Conservation (phyloP, 148 eudicot genomes). For the Heliamphora exappendiculata region DNA sequence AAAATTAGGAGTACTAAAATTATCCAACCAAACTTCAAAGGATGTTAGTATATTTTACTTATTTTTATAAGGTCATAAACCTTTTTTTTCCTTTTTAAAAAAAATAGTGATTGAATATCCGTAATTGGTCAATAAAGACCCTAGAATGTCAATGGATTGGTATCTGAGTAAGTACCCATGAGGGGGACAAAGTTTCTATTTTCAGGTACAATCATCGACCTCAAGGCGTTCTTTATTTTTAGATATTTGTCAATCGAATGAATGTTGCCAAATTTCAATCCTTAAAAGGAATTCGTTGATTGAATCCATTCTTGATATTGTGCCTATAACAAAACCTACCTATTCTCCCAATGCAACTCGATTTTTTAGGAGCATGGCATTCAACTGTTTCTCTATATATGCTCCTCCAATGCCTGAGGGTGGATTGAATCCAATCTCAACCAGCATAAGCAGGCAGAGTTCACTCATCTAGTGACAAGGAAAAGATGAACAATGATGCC, state of each 20-base stretch:
- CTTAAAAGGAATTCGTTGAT: not conserved
- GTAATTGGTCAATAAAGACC: too few relatives aligned
- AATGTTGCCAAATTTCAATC: not conserved
- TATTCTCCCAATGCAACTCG: not conserved
- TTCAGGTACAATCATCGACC: too few relatives aligned
- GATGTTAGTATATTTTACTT: too few relatives aligned
- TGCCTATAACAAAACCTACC: not conserved
- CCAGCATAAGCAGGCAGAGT: not conserved
- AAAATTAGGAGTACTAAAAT: too few relatives aligned
- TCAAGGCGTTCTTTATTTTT: not conserved
- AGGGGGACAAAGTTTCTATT: too few relatives aligned
- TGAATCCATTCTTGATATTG: not conserved
- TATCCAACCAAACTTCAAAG: too few relatives aligned
- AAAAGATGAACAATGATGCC: not conserved
- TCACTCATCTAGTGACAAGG: not conserved
- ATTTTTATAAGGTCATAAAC: too few relatives aligned
- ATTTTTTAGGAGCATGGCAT: not conserved
- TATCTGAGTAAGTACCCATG: too few relatives aligned
- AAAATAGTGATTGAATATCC: too few relatives aligned
- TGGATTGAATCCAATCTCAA: not conserved
- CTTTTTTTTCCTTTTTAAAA: too few relatives aligned
- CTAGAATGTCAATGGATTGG: too few relatives aligned
- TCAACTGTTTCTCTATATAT: not conserved
- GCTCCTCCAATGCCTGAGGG: not conserved
- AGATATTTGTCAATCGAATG: not conserved